Conservation (phyloP, 2,329 filamentous ascomycete genomes). For the Pseudopithomyces chartarum region DNA sequence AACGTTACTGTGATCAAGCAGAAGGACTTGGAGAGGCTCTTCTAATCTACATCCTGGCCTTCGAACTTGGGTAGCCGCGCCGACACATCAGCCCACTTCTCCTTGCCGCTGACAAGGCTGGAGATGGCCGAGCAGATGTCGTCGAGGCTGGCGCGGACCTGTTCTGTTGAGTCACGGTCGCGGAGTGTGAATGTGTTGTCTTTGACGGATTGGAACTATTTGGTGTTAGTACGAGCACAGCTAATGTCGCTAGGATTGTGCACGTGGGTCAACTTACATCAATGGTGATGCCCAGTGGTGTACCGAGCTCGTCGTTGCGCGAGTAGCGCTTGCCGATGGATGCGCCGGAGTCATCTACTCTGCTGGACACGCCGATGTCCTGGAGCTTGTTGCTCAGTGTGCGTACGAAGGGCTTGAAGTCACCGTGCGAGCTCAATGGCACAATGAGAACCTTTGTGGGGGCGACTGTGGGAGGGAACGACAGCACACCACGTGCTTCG, state of each 20-base stretch:
- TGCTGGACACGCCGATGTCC: slow-evolving; percentile 76
- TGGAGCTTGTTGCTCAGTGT: slow-evolving; percentile 78
- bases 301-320: slow-evolving; percentile 94
- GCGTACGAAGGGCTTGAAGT: slow-evolving; percentile 78
- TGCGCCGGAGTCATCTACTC: slow-evolving; percentile 87
- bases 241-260: neutral
- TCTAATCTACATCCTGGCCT: slow-evolving; percentile 43
- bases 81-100: slow-evolving; percentile 73
- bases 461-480: slow-evolving; percentile 78
- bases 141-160: slow-evolving; percentile 83
- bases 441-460: slow-evolving; percentile 95
- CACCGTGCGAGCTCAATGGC: slow-evolving; percentile 79
- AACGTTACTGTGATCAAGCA: too few relatives aligned
- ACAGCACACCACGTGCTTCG: slow-evolving; percentile 80
- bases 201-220: slow-evolving; percentile 82
- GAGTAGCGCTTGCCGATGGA: slow-evolving; percentile 89
- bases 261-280: slow-evolving; percentile 54
- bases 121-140: slow-evolving; percentile 78
- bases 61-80: slow-evolving; percentile 83
- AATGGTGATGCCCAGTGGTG: slow-evolving; percentile 89
- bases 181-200: slow-evolving; percentile 85
- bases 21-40: neutral
- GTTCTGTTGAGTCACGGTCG: slow-evolving; percentile 84
- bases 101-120: slow-evolving; percentile 64
- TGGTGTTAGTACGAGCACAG: slow-evolving; percentile 7